Base-by-base conservation (phyloP, 2,329 filamentous ascomycete genomes). In the Waltergamsia citrina region DNA sequence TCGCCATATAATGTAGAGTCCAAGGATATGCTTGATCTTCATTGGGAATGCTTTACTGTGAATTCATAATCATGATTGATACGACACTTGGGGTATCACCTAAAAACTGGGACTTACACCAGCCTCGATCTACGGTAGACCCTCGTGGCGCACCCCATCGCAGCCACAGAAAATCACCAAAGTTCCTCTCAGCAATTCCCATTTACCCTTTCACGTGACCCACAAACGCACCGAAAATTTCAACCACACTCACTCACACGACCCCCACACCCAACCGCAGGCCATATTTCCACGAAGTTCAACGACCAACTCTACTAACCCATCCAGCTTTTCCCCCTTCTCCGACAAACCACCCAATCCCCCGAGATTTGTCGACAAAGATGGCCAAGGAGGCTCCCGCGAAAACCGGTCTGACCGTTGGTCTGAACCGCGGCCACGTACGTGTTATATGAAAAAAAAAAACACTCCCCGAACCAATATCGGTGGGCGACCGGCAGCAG, bases 391-490 rank as follows among this genome's bases (percentile, higher is more conserved):
- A 76, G 63, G 59, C 65, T 42, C 62, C 68, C 50, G 65, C 66
- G 54, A 68, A 65, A 52, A 65, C 62, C 62, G 74, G 74, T 61
- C 61, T 79, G 51, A 62, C 67, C 63, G 63, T 72, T 54, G 75
- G 75, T 59, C 58, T 69, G 53, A 78, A 79, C 71, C 71, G 68
- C 51, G 71, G 74, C 60, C 67, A 76, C 67, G 74, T 78, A 78
- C 63, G 70, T 64, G 43, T 48, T 50, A 54, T 57, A 56, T n/a
- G n/a, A 55, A 58, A 60, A 31, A 11, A 15, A 31, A 9, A 18
- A 4, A 18, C 17, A 17, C 17, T 30, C 29, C 14, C 14, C 29
- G 29, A n/a, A n/a, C n/a, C n/a, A n/a, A n/a, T n/a, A n/a, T n/a
- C n/a, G n/a, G n/a, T n/a, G n/a, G n/a, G n/a, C n/a, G n/a, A n/a